Percentiles rank a stretch among this genome's conserved stretches.
These are phyloP conservation scores for Colletotrichum sp. DNA, from an alignment of 2,329 filamentous ascomycete species.

Conservation along the genomic window DNA sequence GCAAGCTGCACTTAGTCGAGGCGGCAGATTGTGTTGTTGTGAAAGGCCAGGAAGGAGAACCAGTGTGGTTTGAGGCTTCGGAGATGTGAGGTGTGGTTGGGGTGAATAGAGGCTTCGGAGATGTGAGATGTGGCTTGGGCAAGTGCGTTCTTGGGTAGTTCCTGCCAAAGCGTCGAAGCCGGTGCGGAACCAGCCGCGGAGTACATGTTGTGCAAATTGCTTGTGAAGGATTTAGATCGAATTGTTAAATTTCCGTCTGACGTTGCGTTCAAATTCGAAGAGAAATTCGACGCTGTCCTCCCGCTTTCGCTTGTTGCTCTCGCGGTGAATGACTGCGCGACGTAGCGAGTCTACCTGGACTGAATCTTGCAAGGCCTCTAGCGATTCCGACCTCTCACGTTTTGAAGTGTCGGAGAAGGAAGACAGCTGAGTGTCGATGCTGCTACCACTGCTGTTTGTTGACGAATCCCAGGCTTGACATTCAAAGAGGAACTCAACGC, in stretches of 20 bases:
- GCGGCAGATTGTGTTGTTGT: neutral
- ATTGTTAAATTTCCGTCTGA: neutral
- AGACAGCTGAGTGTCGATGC: neutral
- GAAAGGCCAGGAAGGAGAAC: neutral
- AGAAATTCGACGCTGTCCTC: conserved; percentile 2
- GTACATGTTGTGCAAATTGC: neutral
- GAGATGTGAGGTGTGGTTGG: neutral
- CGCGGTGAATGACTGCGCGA: neutral
- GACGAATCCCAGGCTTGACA: neutral
- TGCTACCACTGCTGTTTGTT: neutral
- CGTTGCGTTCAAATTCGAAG: neutral
- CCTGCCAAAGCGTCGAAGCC: neutral
- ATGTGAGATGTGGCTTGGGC: neutral
- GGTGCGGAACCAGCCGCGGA: neutral
- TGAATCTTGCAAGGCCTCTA: neutral
- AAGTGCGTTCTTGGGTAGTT: neutral
- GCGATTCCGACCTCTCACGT: neutral
- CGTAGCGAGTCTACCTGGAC: neutral
- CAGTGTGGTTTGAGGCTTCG: neutral
- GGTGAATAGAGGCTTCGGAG: neutral
- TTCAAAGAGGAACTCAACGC: conserved; percentile 1
- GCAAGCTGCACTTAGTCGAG: neutral
- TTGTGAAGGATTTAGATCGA: neutral
- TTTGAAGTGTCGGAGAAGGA: neutral
- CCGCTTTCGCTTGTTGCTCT: neutral